phyloP scores from a whole-genome alignment of 2,329 filamentous ascomycete species.

The Graphilbum sp. region DNA sequence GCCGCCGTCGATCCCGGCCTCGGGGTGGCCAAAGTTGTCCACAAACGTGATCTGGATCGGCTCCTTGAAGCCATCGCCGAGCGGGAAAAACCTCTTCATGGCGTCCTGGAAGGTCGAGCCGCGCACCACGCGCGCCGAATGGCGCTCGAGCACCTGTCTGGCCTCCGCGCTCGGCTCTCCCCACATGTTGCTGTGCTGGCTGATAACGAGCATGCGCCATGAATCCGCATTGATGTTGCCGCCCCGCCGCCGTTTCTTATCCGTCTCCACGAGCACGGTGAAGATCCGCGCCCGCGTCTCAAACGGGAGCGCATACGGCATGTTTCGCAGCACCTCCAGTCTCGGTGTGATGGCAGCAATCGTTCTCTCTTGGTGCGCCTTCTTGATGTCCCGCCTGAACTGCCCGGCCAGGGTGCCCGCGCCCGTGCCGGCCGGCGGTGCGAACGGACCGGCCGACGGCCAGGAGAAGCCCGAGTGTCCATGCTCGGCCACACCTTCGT shows the following conservation, averaged over 20 bases:
- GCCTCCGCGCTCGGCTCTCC: conserved; percentile 5
- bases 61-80: conserved; percentile 77
- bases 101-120: conserved; percentile 70
- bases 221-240: conserved; percentile 56
- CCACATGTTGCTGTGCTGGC: conserved; percentile 15
- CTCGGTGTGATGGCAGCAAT: conserved; percentile 70
- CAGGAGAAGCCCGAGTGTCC: background rate
- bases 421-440: background rate
- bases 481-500: conserved; percentile 22
- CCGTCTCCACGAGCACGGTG: conserved; percentile 73
- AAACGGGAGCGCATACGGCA: conserved; percentile 95
- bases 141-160: conserved; percentile 31
- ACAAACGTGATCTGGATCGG: conserved; percentile 95
- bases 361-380: conserved; percentile 51
- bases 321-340: conserved; percentile 80
- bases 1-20: conserved; percentile 92
- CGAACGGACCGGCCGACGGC: too few species aligned
- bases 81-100: conserved; percentile 61
- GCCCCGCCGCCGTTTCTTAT: conserved; percentile 55
- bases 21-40: conserved; percentile 69
- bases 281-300: conserved; percentile 84
- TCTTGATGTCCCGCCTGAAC: conserved; percentile 46
- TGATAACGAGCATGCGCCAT: conserved; percentile 49
- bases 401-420: conserved; percentile 11
- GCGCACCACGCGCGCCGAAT: conserved; percentile 67